Conservation (phyloP, 495 filamentous ascomycete species). For the Talaromyces proteolyticus region DNA sequence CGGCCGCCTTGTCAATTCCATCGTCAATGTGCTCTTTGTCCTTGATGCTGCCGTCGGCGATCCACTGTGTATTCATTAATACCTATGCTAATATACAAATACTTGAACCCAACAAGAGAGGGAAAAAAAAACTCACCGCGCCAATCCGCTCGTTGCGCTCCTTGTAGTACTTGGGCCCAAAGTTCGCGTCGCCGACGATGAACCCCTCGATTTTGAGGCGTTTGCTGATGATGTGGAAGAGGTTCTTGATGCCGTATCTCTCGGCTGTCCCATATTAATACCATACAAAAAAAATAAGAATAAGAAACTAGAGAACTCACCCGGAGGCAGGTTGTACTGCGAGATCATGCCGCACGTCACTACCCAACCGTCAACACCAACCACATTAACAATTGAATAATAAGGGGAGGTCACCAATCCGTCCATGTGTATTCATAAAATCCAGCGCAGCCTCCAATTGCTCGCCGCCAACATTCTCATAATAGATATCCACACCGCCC, state of each 20-base stretch:
- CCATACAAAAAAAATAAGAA: no score
- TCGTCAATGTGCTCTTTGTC: conserved; percentile 49
- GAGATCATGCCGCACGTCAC: conserved; percentile 66
- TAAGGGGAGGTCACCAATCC: conserved; percentile 53
- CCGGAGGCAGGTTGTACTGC: conserved; percentile 63
- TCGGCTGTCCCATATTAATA: conserved; percentile 18
- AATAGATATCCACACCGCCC: conserved; percentile 89
- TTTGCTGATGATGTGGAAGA: conserved; percentile 48
- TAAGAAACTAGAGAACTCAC: conserved; percentile 7
- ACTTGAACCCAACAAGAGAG: conserved; percentile 21
- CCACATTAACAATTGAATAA: conserved; percentile 5
- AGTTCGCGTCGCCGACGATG: conserved; percentile 59
- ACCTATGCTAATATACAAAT: conserved; percentile 25
- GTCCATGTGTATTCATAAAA: conserved; percentile 61
- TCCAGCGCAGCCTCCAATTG: conserved; percentile 73
- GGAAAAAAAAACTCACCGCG: background rate
- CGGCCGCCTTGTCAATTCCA: conserved; percentile 76
- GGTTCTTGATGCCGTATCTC: conserved; percentile 64
- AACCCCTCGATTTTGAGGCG: conserved; percentile 70
- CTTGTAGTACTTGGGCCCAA: conserved; percentile 63
- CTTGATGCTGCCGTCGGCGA: conserved; percentile 57
- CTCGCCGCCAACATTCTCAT: conserved; percentile 91
- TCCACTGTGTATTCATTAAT: conserved; percentile 48
- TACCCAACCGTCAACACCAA: conserved; percentile 6
- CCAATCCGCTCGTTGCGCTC: conserved; percentile 55